phyloP scores from a whole-genome alignment of 2,329 filamentous ascomycete species.

The Blastomyces emzantsi region DNA sequence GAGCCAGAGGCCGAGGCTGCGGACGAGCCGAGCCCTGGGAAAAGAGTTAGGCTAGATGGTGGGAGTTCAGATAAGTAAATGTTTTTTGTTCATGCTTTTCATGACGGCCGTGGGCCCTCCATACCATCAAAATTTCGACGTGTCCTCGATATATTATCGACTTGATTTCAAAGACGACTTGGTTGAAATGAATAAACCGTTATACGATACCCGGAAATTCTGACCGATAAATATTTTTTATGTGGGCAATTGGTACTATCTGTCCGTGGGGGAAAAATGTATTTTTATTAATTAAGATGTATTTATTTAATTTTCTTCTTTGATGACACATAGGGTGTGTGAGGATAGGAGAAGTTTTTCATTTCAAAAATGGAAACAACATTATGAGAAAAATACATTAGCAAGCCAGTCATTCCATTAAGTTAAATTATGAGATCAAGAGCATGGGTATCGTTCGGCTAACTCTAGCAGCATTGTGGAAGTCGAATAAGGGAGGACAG shows the following conservation, averaged over 20 bases:
- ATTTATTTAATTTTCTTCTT: not conserved
- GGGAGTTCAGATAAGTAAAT: not conserved
- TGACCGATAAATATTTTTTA: too few species aligned
- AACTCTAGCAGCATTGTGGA: not conserved
- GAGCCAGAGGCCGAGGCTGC: constrained; percentile 13
- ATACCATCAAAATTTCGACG: not conserved
- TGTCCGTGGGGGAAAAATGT: not conserved
- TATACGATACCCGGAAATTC: not conserved
- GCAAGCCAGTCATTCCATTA: not conserved
- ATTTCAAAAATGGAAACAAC: not conserved
- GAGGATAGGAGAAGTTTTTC: not conserved
- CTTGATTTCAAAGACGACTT: not conserved
- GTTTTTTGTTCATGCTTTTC: not conserved
- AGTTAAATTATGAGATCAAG: not conserved
- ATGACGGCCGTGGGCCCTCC: not conserved
- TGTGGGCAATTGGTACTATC: not conserved
- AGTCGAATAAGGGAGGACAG: not conserved
- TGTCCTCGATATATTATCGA: not conserved
- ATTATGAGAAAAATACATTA: not conserved
- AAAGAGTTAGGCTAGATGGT: constrained; percentile 4
- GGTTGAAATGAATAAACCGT: not conserved
- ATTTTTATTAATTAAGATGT: constrained; percentile 1
- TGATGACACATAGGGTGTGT: not conserved
- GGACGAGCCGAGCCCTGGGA: constrained; percentile 13
- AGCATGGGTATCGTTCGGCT: not conserved